These are phyloP conservation scores for Endoconidiophora polonica DNA, from an alignment of 2,329 filamentous ascomycete genomes.

Conservation along the genomic window DNA sequence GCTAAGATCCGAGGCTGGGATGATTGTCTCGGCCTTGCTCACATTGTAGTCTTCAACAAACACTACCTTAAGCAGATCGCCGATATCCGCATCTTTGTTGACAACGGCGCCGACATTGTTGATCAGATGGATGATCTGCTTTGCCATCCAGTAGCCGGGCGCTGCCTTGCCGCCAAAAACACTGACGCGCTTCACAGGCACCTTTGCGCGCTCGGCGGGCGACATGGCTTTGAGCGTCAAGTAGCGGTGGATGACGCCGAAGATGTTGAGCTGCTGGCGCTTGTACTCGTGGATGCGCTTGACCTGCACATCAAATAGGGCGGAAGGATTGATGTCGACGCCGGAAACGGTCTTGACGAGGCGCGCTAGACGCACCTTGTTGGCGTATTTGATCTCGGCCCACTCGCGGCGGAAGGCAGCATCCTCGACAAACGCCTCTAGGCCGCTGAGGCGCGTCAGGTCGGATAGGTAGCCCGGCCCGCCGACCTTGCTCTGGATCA, in stretches of 20 bases:
- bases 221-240: conserved; percentile 74
- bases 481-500: conserved; percentile 82
- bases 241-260: conserved; percentile 91
- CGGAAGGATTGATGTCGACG: conserved; percentile 67
- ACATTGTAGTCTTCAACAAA: conserved; percentile 99
- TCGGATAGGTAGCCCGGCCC: conserved; percentile 78
- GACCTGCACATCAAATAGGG: conserved; percentile 92
- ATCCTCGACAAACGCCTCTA: conserved; percentile 73
- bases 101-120: conserved; percentile 81
- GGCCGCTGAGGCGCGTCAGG: conserved; percentile 66
- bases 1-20: conserved; percentile 85
- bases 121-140: conserved; percentile 94
- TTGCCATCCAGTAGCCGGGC: conserved; percentile 99
- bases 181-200: conserved; percentile 70
- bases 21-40: conserved; percentile 95
- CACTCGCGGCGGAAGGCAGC: conserved; percentile 85
- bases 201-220: conserved; percentile 75
- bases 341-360: conserved; percentile 74
- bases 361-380: conserved; percentile 83
- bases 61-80: conserved; percentile 88
- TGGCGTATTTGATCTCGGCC: conserved; percentile 90
- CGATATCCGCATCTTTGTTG: conserved; percentile 83
- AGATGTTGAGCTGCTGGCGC: conserved; percentile 96
- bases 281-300: conserved; percentile 99
- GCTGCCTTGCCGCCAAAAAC: conserved; percentile 98